phyloP scores from a whole-genome alignment of 2,329 filamentous ascomycete genomes.

The Thielaviopsis populi region DNA sequence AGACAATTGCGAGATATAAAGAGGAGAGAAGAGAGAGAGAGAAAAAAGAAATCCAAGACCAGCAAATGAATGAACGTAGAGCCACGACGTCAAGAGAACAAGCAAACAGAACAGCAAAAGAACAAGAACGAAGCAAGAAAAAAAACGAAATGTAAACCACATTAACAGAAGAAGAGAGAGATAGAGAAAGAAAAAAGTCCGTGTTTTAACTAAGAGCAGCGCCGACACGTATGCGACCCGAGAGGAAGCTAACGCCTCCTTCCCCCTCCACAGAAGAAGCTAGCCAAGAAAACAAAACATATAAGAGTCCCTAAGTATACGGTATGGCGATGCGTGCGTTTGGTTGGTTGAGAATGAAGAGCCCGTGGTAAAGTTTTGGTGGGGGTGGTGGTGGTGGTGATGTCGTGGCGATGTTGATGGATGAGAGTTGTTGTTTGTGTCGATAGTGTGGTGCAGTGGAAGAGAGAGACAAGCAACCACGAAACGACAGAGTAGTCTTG shows the following conservation, averaged over 20 bases:
- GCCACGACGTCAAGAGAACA: not conserved
- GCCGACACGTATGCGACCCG: conserved; percentile 5
- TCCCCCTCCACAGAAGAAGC: not conserved
- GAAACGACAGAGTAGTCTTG: not conserved
- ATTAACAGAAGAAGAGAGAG: conserved; percentile 8
- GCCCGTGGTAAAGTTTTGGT: not conserved
- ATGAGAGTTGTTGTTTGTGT: not conserved
- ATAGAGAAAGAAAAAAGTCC: conserved; percentile 5
- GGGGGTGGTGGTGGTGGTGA: not conserved
- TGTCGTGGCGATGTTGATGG: not conserved
- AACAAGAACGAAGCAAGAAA: conserved; percentile 15
- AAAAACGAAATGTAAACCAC: conserved; percentile 14
- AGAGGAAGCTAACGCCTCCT: not conserved
- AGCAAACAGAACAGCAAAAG: not conserved
- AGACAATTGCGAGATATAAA: conserved; percentile 3
- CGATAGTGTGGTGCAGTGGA: not conserved
- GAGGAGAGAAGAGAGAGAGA: not conserved
- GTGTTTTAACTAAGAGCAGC: conserved; percentile 6
- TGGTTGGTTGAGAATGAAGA: not conserved
- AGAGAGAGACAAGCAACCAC: not conserved
- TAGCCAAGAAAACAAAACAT: not conserved
- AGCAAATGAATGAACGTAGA: conserved; percentile 4
- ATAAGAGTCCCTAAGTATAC: conserved; percentile 3
- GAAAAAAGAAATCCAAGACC: not conserved
- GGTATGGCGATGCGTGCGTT: not conserved